A percentile compares a stretch with the other conserved stretches of the same genome.
These are phyloP conservation scores for Pichia rugopelliculosa DNA, from an alignment of 805 yeast genomes.

Conservation along the genomic window DNA sequence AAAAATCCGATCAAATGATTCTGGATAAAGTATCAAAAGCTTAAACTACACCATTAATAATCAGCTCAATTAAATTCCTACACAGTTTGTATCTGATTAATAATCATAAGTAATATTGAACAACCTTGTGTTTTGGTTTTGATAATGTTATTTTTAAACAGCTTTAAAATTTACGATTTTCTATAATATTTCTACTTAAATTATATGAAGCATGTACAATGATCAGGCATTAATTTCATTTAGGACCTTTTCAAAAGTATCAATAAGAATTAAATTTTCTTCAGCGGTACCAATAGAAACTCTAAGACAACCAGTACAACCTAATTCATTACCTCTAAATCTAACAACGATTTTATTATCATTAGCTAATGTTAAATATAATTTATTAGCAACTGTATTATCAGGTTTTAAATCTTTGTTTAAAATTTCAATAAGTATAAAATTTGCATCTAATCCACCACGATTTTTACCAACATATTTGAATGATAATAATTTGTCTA, in stretches of 20 bases:
- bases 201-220: neutral
- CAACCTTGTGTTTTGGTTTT: no score
- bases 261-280: slow-evolving; percentile 58
- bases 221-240: slow-evolving; percentile 6
- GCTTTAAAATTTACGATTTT: no score
- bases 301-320: slow-evolving; percentile 83
- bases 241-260: slow-evolving; percentile 22
- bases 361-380: slow-evolving; percentile 67
- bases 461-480: slow-evolving; percentile 64
- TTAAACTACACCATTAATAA: no score
- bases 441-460: slow-evolving; percentile 86
- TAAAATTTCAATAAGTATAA: slow-evolving; percentile 66
- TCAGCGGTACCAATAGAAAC: slow-evolving; percentile 77
- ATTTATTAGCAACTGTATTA: slow-evolving; percentile 53
- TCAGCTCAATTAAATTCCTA: no score
- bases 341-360: slow-evolving; percentile 76
- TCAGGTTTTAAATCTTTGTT: slow-evolving; percentile 57
- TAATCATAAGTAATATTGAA: no score
- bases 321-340: slow-evolving; percentile 83
- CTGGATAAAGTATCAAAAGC: no score
- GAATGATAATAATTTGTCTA: slow-evolving; percentile 46
- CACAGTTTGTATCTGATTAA: no score
- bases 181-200: no score
- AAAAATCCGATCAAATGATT: no score
- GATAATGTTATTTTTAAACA: no score